phyloP scores from a whole-genome alignment of 176 grass and related monocot species.

The Pontederia paniculata region DNA sequence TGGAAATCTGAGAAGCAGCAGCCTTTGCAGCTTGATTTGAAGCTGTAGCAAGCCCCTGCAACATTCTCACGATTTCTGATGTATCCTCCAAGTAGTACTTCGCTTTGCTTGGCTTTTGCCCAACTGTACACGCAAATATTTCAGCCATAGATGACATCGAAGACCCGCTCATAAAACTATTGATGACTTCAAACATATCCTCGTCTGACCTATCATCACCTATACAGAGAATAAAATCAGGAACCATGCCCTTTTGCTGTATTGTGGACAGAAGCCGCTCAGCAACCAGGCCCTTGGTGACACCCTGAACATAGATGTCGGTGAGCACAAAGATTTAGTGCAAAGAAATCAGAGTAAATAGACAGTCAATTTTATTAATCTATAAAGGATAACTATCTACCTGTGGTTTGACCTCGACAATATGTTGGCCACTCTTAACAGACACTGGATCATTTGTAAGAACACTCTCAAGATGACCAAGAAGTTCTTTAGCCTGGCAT shows the following conservation, averaged over 20 bases:
- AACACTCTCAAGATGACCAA: background rate
- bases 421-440: background rate
- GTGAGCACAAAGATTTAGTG: too few species aligned
- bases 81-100: too few species aligned
- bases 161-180: background rate
- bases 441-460: background rate
- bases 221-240: background rate
- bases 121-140: background rate
- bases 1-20: too few species aligned
- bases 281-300: background rate
- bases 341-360: too few species aligned
- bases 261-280: background rate
- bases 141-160: background rate
- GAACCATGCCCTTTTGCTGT: background rate
- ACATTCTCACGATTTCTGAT: too few species aligned
- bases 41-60: too few species aligned
- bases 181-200: conserved; percentile 5
- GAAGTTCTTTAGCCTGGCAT: conserved; percentile 3
- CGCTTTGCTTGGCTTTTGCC: too few species aligned
- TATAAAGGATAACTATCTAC: background rate
- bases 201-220: conserved; percentile 2
- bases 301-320: background rate
- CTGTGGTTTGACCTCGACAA: conserved; percentile 2
- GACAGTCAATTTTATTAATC: too few species aligned
- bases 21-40: too few species aligned